phyloP scores from a whole-genome alignment of 805 yeast species.

The Candida piceae region DNA sequence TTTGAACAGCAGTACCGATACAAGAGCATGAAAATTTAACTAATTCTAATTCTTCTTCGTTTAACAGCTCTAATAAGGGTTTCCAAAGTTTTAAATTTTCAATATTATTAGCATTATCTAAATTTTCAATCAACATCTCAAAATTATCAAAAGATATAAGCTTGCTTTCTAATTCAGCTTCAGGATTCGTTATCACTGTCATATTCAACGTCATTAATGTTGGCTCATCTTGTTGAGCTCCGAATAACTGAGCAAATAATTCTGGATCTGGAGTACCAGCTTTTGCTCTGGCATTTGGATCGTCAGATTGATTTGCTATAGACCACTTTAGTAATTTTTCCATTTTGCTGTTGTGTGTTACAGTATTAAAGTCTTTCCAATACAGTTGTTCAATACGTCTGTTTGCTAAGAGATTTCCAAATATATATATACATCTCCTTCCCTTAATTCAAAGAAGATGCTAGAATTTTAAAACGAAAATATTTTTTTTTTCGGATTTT shows the following conservation, averaged over 20 bases:
- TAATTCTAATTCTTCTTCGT: constrained; percentile 38
- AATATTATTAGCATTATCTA: constrained; percentile 92
- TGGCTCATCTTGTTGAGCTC: constrained; percentile 77
- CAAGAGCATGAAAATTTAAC: constrained; percentile 62
- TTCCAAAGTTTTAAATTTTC: constrained; percentile 82
- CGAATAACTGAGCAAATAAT: constrained; percentile 70
- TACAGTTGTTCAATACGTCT: background rate
- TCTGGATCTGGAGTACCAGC: constrained; percentile 78
- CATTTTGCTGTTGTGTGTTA: constrained; percentile 47
- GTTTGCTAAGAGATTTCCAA: background rate
- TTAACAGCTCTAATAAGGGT: constrained; percentile 45
- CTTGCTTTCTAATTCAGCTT: constrained; percentile 57
- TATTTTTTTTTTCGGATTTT: no score
- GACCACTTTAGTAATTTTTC: constrained; percentile 94
- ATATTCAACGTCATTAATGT: constrained; percentile 79
- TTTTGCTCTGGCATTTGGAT: constrained; percentile 57
- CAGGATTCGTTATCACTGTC: constrained; percentile 50
- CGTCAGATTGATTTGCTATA: constrained; percentile 67
- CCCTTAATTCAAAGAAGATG: background rate
- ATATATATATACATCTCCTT: no score
- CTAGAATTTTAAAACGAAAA: no score
- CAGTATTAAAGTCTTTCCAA: no score
- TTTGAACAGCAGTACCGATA: constrained; percentile 89
- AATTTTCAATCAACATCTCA: constrained; percentile 87
- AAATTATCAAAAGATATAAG: constrained; percentile 81